Conservation (phyloP, 1,139 yeast genomes). For the Pichia sp. region DNA sequence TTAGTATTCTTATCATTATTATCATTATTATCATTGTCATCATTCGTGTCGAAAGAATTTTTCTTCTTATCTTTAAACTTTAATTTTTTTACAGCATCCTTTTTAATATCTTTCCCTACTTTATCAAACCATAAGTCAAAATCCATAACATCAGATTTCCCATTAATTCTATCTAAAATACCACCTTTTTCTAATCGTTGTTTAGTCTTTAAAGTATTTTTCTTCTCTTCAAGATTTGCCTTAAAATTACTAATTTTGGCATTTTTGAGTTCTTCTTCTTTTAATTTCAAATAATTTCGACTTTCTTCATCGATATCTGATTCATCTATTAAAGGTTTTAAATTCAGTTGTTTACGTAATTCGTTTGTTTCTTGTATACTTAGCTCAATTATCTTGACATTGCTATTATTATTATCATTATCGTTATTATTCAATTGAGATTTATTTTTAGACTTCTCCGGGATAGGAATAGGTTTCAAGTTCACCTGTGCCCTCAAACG, state of each 20-base stretch:
- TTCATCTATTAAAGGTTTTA: constrained; percentile 16
- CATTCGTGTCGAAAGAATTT: no score
- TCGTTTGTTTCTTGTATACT: constrained; percentile 27
- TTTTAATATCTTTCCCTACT: constrained; percentile 20
- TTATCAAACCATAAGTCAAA: constrained; percentile 26
- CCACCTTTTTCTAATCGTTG: constrained; percentile 20
- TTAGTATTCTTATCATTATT: no score
- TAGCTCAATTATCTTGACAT: constrained; percentile 3
- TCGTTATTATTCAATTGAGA: no score
- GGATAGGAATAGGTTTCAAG: constrained; percentile 17
- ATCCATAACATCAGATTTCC: constrained; percentile 3
- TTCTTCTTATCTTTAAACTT: constrained; percentile 5
- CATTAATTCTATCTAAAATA: constrained; percentile 18
- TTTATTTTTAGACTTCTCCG: background rate
- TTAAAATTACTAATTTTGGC: constrained; percentile 19
- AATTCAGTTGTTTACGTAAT: constrained; percentile 20
- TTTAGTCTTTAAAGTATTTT: constrained; percentile 18
- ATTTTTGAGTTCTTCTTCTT: constrained; percentile 5
- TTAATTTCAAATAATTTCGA: constrained; percentile 19
- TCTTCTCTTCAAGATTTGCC: constrained; percentile 23
- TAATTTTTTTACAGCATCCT: constrained; percentile 4
- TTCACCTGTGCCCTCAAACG: constrained; percentile 22
- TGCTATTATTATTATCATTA: background rate
- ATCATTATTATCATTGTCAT: no score
- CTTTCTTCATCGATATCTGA: constrained; percentile 27